Conservation (phyloP, 768 basidiomycete species). For the Tricholoma terreum region DNA sequence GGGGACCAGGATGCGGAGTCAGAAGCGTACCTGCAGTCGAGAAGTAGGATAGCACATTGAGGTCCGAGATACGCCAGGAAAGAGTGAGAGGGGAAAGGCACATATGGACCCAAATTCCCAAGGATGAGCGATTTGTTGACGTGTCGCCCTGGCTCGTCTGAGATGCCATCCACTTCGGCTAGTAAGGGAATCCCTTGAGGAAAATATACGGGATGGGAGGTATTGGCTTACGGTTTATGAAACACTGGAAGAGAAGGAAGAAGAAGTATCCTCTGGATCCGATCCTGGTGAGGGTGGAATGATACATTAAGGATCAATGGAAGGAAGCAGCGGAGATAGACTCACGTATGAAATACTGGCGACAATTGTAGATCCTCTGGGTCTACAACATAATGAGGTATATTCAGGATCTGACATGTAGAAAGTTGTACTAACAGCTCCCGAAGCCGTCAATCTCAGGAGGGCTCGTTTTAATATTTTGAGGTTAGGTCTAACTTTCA, state of each 20-base stretch:
- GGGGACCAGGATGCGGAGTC: slow-evolving; percentile 7
- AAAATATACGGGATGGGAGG: neutral
- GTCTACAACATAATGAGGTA: slow-evolving; percentile 40
- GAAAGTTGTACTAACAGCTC: slow-evolving; percentile 54
- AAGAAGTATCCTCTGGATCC: slow-evolving; percentile 87
- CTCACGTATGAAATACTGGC: slow-evolving; percentile 69
- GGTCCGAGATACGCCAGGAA: slow-evolving; percentile 80
- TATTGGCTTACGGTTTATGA: slow-evolving; percentile 62
- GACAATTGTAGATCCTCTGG: slow-evolving; percentile 75
- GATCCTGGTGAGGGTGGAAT: slow-evolving; percentile 45
- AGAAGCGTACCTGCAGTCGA: slow-evolving; percentile 73
- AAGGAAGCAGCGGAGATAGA: neutral
- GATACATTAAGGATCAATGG: neutral
- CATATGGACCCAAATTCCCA: slow-evolving; percentile 72
- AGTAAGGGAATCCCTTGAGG: neutral
- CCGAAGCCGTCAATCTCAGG: slow-evolving; percentile 81
- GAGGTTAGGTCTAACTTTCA: neutral
- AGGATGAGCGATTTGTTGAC: slow-evolving; percentile 70
- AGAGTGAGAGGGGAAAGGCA: slow-evolving; percentile 81
- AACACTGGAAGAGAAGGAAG: slow-evolving; percentile 93
- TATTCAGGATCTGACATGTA: neutral
- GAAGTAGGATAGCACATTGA: slow-evolving; percentile 64
- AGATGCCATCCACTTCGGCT: slow-evolving; percentile 74
- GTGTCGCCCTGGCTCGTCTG: slow-evolving; percentile 60
- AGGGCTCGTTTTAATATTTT: neutral